phyloP scores from a whole-genome alignment of 2,329 filamentous ascomycete genomes.

The Trichoderma hamatum region DNA sequence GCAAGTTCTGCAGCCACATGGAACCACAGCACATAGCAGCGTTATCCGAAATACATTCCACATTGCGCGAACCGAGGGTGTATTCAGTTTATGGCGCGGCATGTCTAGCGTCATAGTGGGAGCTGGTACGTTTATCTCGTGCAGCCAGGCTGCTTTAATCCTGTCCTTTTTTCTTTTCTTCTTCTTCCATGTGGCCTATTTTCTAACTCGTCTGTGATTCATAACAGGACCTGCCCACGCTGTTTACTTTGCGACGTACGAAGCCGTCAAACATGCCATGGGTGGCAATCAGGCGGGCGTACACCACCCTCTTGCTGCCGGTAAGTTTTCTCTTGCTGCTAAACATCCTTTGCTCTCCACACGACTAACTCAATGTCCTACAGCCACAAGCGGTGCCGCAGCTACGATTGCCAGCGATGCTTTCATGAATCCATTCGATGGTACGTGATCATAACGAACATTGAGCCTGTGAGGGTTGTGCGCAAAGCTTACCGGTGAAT shows the following conservation, averaged over 20 bases:
- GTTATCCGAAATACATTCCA: slow-evolving; percentile 91
- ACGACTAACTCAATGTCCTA: not conserved
- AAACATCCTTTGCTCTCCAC: not conserved
- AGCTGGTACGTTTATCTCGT: slow-evolving; percentile 67
- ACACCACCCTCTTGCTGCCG: slow-evolving; percentile 91
- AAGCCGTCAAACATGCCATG: slow-evolving; percentile 93
- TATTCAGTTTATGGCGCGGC: slow-evolving; percentile 91
- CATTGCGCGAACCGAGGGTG: slow-evolving; percentile 86
- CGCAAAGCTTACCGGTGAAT: not conserved
- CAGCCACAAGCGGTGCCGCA: slow-evolving; percentile 89
- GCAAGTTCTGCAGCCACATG: slow-evolving; percentile 88
- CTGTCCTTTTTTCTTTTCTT: not conserved
- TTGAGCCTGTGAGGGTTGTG: not conserved
- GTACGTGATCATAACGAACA: slow-evolving; percentile 53
- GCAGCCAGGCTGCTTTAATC: not conserved
- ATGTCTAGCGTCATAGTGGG: slow-evolving; percentile 95
- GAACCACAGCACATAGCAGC: slow-evolving; percentile 81
- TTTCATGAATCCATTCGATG: slow-evolving; percentile 99
- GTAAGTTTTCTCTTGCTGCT: slow-evolving; percentile 52
- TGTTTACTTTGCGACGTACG: slow-evolving; percentile 98
- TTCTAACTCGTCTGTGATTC: slow-evolving; percentile 31
- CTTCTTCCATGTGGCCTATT: not conserved
- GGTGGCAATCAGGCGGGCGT: slow-evolving; percentile 85
- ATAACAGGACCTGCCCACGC: slow-evolving; percentile 85
- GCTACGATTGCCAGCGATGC: slow-evolving; percentile 97